Evolutionary conservation across 2,329 filamentous ascomycete genomes (phyloP), one percentile per base, ranked within the genome.

Genomic region (Sporothrix euskadiensis): DNA sequence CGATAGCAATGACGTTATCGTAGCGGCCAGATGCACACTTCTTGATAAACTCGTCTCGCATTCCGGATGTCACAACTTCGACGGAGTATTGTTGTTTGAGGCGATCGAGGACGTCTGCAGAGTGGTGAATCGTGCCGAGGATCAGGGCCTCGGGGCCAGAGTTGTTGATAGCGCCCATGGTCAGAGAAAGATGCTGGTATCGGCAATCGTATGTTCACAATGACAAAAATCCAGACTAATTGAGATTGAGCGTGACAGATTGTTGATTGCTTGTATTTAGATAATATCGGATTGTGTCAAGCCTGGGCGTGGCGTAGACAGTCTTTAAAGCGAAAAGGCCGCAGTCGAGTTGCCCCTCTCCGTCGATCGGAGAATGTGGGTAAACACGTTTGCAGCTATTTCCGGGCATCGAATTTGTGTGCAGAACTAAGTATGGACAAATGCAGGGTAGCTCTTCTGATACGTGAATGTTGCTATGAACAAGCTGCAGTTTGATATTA

Each of bases 31-130:
- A 30, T 4, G 47, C 57, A 6, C 65, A 63, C 32, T 59, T 59
- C 2, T 22, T n/a, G 5, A 73, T 16, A 3, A 73, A 71, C 19
- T 49, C 9, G 6, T 30, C 68, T 1, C 72, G 68, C n/a, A 68
- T 71, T 10, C 69, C 69, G 96, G 78, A 89, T 84, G 0, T 90
- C 90, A 0, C 9, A 39, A 32, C 39, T 3, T 47, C 87, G 88
- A 0, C 82, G 85, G 76, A 85, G 85, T 59, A 92, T 5, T 49
- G 63, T 32, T 70, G 82, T 84, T 30, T 41, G 12, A 66, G 76
- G 81, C 86, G 44, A 80, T 85, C 12, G 9, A 56, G 49, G 1
- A 22, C n/a, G 4, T 56, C 68, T 1, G 68, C n/a, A 35, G 68
- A 19, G n/a, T 57, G 49, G 68, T 44, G 68, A 19, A 69, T 41